phyloP scores from a whole-genome alignment of 2,329 filamentous ascomycete genomes.

The Cladophialophora yegresii region DNA sequence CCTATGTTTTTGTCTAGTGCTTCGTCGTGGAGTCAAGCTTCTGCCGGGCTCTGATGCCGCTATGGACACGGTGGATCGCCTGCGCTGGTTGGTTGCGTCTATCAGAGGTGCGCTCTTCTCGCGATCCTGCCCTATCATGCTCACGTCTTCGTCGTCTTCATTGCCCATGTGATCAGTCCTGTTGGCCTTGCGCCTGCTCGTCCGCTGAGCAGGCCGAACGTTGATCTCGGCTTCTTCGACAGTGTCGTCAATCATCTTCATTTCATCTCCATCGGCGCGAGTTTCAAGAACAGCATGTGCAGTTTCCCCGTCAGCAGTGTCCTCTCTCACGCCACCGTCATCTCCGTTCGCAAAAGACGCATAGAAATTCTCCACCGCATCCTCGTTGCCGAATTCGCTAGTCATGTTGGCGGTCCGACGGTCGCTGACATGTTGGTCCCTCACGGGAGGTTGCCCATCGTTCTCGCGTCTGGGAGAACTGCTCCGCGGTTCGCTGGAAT shows the following conservation, averaged over 20 bases:
- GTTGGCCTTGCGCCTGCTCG: constrained; percentile 19
- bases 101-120: constrained; percentile 2
- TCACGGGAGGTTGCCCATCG: neutral
- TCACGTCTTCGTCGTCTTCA: constrained; percentile 10
- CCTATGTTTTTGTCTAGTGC: constrained; percentile 18
- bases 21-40: constrained; percentile 22
- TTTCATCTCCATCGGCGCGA: neutral
- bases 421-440: neutral
- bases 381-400: constrained; percentile 18
- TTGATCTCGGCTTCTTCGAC: neutral
- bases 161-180: constrained; percentile 24
- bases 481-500: neutral
- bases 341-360: neutral
- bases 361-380: neutral
- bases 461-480: neutral
- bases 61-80: constrained; percentile 22
- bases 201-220: neutral
- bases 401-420: constrained; percentile 18
- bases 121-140: neutral
- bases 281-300: neutral
- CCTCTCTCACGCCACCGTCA: neutral
- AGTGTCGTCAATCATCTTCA: neutral
- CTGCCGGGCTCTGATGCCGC: constrained; percentile 16
- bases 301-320: neutral
- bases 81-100: constrained; percentile 15